These are phyloP conservation scores for Mycena maculata DNA, from an alignment of 768 basidiomycete species.

Conservation along the genomic window DNA sequence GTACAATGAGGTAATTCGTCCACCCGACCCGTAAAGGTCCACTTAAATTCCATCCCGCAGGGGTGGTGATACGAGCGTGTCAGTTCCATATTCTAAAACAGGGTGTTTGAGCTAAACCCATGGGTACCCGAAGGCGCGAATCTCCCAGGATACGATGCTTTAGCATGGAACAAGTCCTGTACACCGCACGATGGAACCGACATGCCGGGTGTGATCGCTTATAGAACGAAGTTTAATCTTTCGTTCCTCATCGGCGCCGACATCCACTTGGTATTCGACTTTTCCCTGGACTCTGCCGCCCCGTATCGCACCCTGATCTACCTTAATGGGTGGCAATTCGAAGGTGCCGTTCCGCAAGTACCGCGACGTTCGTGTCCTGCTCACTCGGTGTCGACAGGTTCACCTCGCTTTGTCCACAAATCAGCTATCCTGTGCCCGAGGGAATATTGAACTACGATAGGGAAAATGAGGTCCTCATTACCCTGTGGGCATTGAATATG, in stretches of 20 bases:
- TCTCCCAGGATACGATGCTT: constrained; percentile 69
- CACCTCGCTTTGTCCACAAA: constrained; percentile 53
- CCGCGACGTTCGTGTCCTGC: constrained; percentile 23
- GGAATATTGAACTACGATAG: constrained; percentile 52
- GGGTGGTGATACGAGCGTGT: constrained; percentile 66
- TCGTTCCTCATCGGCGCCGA: constrained; percentile 62
- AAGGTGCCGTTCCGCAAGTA: constrained; percentile 50
- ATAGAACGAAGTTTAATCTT: constrained; percentile 70
- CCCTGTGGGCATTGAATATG: constrained; percentile 51
- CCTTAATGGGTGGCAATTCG: constrained; percentile 82
- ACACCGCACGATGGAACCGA: constrained; percentile 59
- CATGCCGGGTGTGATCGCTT: constrained; percentile 70
- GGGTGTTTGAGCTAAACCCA: not conserved
- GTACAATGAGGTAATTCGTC: constrained; percentile 57
- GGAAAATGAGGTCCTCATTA: constrained; percentile 47
- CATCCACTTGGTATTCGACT: constrained; percentile 67
- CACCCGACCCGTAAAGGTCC: not conserved
- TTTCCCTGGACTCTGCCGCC: constrained; percentile 57
- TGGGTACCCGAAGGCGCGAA: constrained; percentile 58
- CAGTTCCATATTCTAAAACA: constrained; percentile 43
- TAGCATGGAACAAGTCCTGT: constrained; percentile 61
- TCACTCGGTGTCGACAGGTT: constrained; percentile 36
- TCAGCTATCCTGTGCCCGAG: constrained; percentile 58
- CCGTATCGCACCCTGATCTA: constrained; percentile 74
- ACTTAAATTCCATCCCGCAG: not conserved